Conservation (phyloP, 495 filamentous ascomycete genomes). For the Neurospora sp. region DNA sequence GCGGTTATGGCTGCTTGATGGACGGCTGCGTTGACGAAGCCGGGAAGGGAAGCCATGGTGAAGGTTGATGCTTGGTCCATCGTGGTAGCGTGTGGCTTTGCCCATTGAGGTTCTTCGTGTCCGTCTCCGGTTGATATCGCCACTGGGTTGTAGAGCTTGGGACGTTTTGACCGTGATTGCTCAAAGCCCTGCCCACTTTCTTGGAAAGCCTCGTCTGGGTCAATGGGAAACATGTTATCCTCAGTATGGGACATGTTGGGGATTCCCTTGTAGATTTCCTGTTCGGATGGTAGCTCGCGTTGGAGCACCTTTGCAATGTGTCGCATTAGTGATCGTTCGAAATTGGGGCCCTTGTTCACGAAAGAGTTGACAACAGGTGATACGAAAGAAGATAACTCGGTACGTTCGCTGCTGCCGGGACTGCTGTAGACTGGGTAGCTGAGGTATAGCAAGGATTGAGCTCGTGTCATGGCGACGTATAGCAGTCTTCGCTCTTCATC, state of each 20-base stretch:
- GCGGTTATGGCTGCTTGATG: constrained; percentile 27
- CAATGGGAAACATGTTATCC: constrained; percentile 29
- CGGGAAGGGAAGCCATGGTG: constrained; percentile 28
- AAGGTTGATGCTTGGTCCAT: constrained; percentile 35
- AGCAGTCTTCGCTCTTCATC: constrained; percentile 86
- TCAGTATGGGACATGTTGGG: constrained; percentile 30
- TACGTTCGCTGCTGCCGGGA: constrained; percentile 20
- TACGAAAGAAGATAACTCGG: constrained; percentile 33
- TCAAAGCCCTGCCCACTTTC: background rate
- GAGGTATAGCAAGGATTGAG: constrained; percentile 82
- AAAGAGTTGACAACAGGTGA: constrained; percentile 23
- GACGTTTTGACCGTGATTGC: constrained; percentile 15
- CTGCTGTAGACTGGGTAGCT: constrained; percentile 54
- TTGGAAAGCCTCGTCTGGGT: constrained; percentile 17
- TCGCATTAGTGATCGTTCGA: constrained; percentile 30
- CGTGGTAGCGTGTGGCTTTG: constrained; percentile 28
- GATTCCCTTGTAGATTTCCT: constrained; percentile 28
- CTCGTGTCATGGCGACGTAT: constrained; percentile 97
- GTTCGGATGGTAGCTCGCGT: constrained; percentile 29
- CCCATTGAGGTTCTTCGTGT: constrained; percentile 22
- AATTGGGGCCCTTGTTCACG: constrained; percentile 32
- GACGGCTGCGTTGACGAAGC: constrained; percentile 33
- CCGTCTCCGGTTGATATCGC: constrained; percentile 9
- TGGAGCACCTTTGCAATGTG: constrained; percentile 31
- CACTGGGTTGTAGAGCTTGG: constrained; percentile 15